Base-by-base conservation (phyloP, 2,329 filamentous ascomycete species). In the Scytalidium lignicola region DNA sequence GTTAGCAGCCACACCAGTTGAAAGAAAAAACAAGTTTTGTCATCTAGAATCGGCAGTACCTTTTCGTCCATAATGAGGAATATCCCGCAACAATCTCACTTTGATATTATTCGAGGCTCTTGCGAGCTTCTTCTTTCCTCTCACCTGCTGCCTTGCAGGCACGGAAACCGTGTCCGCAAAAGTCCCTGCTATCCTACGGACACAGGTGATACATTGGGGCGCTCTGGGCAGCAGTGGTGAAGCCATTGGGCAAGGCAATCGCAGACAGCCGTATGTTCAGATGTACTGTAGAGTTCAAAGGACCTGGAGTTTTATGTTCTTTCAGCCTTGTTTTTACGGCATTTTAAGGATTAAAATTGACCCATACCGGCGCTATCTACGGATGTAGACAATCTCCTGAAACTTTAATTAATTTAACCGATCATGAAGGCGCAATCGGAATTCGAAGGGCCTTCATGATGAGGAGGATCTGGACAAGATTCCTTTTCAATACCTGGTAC, bases 1-100 rank as follows among this genome's bases (percentile, higher is more conserved):
- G 67, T 65, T 61, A 47, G 32, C 43, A 47, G 43, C n/a, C 29
- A 23, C 13, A 22, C 18, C 18, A n/a, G n/a, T n/a, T n/a, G n/a
- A n/a, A 19, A n/a, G 20, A 20, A 39, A 10, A 23, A 32, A 23
- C n/a, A 5, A 41, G 19, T 20, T 41, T 21, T 26, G 12, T 13
- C 22, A 21, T 7, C 20, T 19, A 13, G 12, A 32, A 23, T 47
- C 56, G 61, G 6, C 29, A 46, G 23, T 58, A 72, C 74, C 74
- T 64, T 66, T 66, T 49, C 63, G 63, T 41, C 78, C 78, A 62
- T 73, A 80, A n/a, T 68, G 69, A 46, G 70, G 69, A 37, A 80
- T 67, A 59, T 79, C 73, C 59, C 74, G 69, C 32, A 74, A 63
- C 49, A 82, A 67, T 57, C 74, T 70, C 23, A 79, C 76, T 23